Base-by-base conservation (phyloP, 202 grass and related monocot species). In the Setaria viridis region DNA sequence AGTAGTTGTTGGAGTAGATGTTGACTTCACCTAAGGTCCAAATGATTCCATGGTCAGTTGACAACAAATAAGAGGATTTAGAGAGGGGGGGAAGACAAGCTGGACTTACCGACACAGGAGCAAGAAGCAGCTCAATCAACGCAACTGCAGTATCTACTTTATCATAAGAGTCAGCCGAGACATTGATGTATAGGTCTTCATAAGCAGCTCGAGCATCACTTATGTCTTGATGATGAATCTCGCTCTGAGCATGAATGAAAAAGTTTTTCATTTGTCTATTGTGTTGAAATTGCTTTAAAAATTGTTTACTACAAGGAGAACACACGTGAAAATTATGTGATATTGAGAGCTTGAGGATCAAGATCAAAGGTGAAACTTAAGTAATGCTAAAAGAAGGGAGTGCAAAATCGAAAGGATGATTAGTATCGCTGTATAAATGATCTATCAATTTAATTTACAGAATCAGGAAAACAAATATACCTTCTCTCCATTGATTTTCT, bases 81-180 rank as follows among this genome's bases (percentile, higher is more conserved):
- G 35, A 70, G 60, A 8, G 29, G 15, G 14, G 78, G 70, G 55
- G 25, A 65, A 74, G 19, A 21, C 53, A 66, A 69, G 60, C 67
- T 89, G 58, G 67, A 94, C 88, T 92, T 89, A 95, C 91, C 56
- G 88, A 79, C 51, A 89, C 85, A 84, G 95, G 93, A 94, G 91
- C 76, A 63, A 99, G 86, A 56, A 99, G 93, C 39, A 92, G 77
- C 58, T 99, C 91, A 90, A 99, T 86, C 74, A 99, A 86, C 1
- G 90, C 74, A 89, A 91, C 90, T 64, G 96, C 96, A 88, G 91
- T 81, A 83, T 98, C 96, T 65, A 98, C 76, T 95, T 98, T 98
- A 80, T 95, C 93, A 86, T 95, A 92, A 73, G 93, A 91, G 50
- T 95, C 96, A 65, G 96, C 91, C 49, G 82, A 90, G 45, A 99